Evolutionary conservation across 2,329 filamentous ascomycete genomes (phyloP).

Genomic region (Claviceps pusilla): DNA sequence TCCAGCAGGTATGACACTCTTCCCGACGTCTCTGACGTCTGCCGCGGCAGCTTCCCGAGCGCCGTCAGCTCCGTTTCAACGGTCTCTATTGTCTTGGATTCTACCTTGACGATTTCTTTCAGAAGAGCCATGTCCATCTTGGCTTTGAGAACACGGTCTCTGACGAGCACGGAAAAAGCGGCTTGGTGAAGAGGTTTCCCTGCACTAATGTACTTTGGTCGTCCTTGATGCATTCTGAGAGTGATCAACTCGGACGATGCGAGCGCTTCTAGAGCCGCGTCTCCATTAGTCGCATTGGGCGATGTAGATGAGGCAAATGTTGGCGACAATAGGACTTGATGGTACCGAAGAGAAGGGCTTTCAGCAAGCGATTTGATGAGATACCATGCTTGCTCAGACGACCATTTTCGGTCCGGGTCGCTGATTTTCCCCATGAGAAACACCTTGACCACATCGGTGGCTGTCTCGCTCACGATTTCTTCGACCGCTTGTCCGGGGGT

Average conservation of each 20-base stretch:
- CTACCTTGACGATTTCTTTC: constrained; percentile 52
- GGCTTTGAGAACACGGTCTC: constrained; percentile 58
- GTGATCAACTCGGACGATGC: constrained; percentile 76
- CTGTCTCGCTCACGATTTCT: constrained; percentile 79
- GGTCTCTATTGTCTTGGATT: constrained; percentile 61
- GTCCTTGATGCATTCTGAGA: constrained; percentile 56
- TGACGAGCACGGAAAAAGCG: constrained; percentile 58
- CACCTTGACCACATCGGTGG: constrained; percentile 84
- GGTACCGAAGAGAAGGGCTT: constrained; percentile 60
- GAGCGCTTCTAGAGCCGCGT: constrained; percentile 62
- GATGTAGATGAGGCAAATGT: constrained; percentile 50
- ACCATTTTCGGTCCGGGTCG: constrained; percentile 49
- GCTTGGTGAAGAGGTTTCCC: constrained; percentile 78
- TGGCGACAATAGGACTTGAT: constrained; percentile 65
- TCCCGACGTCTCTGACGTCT: constrained; percentile 51
- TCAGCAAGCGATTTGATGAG: constrained; percentile 64
- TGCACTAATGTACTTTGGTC: constrained; percentile 61
- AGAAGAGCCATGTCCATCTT: constrained; percentile 60
- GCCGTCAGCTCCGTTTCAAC: constrained; percentile 62
- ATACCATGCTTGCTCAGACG: constrained; percentile 76
- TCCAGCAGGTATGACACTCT: constrained; percentile 56
- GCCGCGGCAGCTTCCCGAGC: constrained; percentile 54
- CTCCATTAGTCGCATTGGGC: constrained; percentile 41
- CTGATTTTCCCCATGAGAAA: constrained; percentile 55
- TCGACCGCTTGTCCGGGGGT: constrained; percentile 64